Base-by-base conservation (phyloP, 192 early-diverging fungal genomes). In the Entophlyctis luteolus region DNA sequence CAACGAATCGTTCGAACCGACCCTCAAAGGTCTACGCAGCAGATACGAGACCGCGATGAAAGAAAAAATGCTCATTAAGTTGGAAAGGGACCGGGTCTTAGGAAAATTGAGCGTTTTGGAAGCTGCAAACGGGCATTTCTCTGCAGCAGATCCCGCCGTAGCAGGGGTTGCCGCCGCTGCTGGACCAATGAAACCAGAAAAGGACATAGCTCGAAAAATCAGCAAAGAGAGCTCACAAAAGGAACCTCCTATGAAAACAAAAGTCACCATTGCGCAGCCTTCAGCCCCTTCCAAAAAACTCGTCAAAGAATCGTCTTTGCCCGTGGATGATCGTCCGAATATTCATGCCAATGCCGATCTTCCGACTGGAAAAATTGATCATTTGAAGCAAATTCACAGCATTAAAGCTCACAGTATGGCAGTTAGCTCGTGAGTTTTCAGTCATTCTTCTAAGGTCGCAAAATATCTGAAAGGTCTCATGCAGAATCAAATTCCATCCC, bases 41-140 rank as follows among this genome's bases (percentile, higher is more conserved):
- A 75, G 83, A 39, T 83, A 82, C 62, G 83, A 85, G 60, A 59
- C 62, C 0, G 79, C 77, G 0, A 82, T 85, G 80, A 85, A 85
- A 59, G 83, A 85, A 63, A 82, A 82, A 58, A 83, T 82, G 81
- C 58, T 85, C 31, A 72, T 77, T 22, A 78, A 76, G 67, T 48
- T 85, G 49, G 83, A 85, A 55, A 47, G 83, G 10, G 83, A 85
- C 55, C 62, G 83, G 4, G 29, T 82, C 36, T 73, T 75, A 12
- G 67, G 67, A 32, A 73, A 70, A 59, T 59, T 81, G 18, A 52
- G 31, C 20, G 29, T 35, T n/a, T 58, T 62, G 53, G 70, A 71
- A 42, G 69, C 25, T 55, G 39, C 28, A 25, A 63, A 35, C 18
- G 16, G 12, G 10, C 20, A n/a, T n/a, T 12, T n/a, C 39, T 12